A percentile compares a stretch with the other conserved stretches of the same genome.
Conservation (phyloP, 1,139 yeast species). For the Scheffersomyces segobiensis region DNA sequence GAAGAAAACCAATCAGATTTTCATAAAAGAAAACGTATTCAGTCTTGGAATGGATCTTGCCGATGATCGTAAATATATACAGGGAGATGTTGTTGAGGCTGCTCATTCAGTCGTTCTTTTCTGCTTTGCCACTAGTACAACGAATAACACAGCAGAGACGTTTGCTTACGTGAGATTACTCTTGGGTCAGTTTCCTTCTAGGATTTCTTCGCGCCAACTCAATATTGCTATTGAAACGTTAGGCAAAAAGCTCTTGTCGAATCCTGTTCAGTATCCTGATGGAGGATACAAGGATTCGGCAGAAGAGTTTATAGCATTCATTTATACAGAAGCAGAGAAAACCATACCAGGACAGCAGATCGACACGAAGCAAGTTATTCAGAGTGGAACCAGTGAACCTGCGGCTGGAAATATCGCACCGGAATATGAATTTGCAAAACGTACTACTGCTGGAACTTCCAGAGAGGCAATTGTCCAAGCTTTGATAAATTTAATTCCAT, state of each 20-base stretch:
- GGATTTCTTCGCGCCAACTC: slow-evolving; percentile 58
- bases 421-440: slow-evolving; percentile 21
- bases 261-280: slow-evolving; percentile 32
- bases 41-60: slow-evolving; percentile 46
- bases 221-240: slow-evolving; percentile 59
- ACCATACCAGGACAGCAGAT: slow-evolving; percentile 32
- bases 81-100: slow-evolving; percentile 54
- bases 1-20: slow-evolving; percentile 19
- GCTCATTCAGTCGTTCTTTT: slow-evolving; percentile 67
- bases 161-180: slow-evolving; percentile 34
- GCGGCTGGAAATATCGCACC: slow-evolving; percentile 9
- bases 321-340: slow-evolving; percentile 39
- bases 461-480: slow-evolving; percentile 54
- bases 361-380: slow-evolving; percentile 23
- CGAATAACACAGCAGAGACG: slow-evolving; percentile 29
- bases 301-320: slow-evolving; percentile 41
- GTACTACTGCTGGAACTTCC: slow-evolving; percentile 40
- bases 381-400: slow-evolving; percentile 35
- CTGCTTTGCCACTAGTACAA: slow-evolving; percentile 32
- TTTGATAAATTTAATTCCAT: slow-evolving; percentile 56
- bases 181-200: slow-evolving; percentile 54
- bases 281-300: slow-evolving; percentile 21
- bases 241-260: slow-evolving; percentile 51
- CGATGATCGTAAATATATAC: slow-evolving; percentile 26
- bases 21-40: slow-evolving; percentile 36